Evolutionary conservation across 75 land plant genomes (phyloP).

Genomic region (Picea sitchensis): DNA sequence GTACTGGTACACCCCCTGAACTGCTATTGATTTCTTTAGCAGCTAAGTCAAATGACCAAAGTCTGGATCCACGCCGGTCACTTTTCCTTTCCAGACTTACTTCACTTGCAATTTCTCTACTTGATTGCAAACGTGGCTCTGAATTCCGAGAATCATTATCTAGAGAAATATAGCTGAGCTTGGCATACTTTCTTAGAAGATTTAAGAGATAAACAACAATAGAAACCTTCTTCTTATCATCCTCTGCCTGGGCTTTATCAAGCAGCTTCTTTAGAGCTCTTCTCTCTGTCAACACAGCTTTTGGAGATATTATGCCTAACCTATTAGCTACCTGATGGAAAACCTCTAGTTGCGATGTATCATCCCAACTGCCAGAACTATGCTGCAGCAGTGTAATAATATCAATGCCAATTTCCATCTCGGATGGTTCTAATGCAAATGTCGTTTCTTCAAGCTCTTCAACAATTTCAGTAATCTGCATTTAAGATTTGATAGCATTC

Average conservation of each 20-base stretch:
- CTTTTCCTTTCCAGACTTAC: conserved; percentile 12
- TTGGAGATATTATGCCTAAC: conserved; percentile 52
- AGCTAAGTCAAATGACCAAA: background rate
- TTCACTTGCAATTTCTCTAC: background rate
- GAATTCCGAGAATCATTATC: conserved; percentile 17
- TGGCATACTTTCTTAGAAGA: conserved; percentile 58
- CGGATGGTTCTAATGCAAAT: conserved; percentile 55
- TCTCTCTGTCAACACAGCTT: conserved; percentile 57
- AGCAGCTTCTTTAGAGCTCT: conserved; percentile 58
- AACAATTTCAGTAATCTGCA: conserved; percentile 61
- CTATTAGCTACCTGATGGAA: conserved; percentile 42
- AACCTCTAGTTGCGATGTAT: conserved; percentile 38
- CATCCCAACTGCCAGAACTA: conserved; percentile 30
- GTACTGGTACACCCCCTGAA: conserved; percentile 12
- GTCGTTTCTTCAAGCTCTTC: conserved; percentile 40
- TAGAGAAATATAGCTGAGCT: conserved; percentile 19
- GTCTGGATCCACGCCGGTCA: conserved; percentile 8
- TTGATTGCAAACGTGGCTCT: conserved; percentile 2
- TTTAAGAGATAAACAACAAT: conserved; percentile 47
- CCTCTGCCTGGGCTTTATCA: conserved; percentile 37
- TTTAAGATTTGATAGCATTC: background rate
- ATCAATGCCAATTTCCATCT: conserved; percentile 71
- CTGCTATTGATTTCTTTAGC: conserved; percentile 20
- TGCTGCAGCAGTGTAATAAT: conserved; percentile 45
- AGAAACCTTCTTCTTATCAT: conserved; percentile 49